phyloP scores from a whole-genome alignment of 2,329 filamentous ascomycete species.

The Grosmannia penicillata region DNA sequence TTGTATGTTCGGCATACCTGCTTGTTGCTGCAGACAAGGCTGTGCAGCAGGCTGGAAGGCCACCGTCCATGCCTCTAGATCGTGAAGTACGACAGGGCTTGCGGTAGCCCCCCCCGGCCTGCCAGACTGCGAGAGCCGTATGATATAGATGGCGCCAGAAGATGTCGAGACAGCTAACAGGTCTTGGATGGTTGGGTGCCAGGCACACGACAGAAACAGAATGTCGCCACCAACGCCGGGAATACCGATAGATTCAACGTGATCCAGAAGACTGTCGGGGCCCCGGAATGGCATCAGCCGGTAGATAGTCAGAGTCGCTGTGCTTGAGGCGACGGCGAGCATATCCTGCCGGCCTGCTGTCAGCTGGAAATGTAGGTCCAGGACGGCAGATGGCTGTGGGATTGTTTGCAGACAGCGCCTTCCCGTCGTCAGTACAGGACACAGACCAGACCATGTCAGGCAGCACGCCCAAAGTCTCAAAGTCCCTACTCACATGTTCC shows the following conservation, averaged over 20 bases:
- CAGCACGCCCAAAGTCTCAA: too few species aligned
- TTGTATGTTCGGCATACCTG: too few species aligned
- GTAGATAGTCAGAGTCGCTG: slow-evolving; percentile 54
- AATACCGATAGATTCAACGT: slow-evolving; percentile 29
- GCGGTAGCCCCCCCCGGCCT: slow-evolving; percentile 17
- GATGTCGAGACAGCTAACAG: slow-evolving; percentile 59
- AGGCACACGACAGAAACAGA: slow-evolving; percentile 59
- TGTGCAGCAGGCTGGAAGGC: slow-evolving; percentile 32
- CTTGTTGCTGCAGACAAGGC: too few species aligned
- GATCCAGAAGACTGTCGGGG: slow-evolving; percentile 19
- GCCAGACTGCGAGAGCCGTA: slow-evolving; percentile 31
- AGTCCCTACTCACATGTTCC: slow-evolving; percentile 46
- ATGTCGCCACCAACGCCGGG: slow-evolving; percentile 37
- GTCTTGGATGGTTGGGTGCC: slow-evolving; percentile 43
- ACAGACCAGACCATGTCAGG: too few species aligned
- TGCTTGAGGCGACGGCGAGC: slow-evolving; percentile 66
- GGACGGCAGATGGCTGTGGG: slow-evolving; percentile 54
- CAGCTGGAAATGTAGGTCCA: slow-evolving; percentile 73
- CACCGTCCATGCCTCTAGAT: slow-evolving; percentile 61
- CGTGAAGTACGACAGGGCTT: slow-evolving; percentile 30
- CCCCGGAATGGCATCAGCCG: slow-evolving; percentile 25
- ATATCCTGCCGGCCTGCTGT: slow-evolving; percentile 28
- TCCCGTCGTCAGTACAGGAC: too few species aligned
- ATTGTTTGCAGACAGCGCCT: slow-evolving; percentile 34
- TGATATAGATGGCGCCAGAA: slow-evolving; percentile 44